Conservation (phyloP, 495 filamentous ascomycete genomes). For the Corynascus novoguineensis region DNA sequence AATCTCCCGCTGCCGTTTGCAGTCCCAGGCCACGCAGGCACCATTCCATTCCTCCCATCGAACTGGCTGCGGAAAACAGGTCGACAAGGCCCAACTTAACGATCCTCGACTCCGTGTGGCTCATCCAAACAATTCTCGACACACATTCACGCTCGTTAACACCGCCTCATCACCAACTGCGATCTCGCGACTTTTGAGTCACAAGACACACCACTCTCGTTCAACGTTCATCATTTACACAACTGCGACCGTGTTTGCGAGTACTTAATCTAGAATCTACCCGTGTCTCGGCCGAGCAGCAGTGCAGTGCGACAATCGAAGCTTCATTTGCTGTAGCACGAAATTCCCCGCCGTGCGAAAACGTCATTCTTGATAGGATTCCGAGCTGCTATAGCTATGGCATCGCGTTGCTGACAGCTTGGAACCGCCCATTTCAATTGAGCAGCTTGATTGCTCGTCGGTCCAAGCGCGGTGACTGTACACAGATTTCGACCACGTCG, state of each 20-base stretch:
- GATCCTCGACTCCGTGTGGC: background rate
- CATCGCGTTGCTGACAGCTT: constrained; percentile 16
- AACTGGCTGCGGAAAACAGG: constrained; percentile 11
- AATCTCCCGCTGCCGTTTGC: constrained; percentile 6
- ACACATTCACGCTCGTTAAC: background rate
- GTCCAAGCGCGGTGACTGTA: constrained; percentile 12
- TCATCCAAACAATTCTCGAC: background rate
- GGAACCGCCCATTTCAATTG: constrained; percentile 17
- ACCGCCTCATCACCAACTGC: background rate
- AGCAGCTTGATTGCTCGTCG: constrained; percentile 19
- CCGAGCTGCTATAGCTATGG: constrained; percentile 21
- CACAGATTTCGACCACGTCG: constrained; percentile 15
- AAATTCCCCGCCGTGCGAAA: constrained; percentile 2
- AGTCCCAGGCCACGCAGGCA: too few species aligned
- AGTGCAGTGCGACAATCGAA: constrained; percentile 15
- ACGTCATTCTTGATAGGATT: background rate
- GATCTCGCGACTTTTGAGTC: background rate
- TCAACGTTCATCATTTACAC: background rate
- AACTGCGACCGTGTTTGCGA: background rate
- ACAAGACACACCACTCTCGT: constrained; percentile 6
- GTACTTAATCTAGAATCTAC: background rate
- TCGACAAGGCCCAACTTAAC: constrained; percentile 9
- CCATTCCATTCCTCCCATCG: too few species aligned
- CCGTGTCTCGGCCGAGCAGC: constrained; percentile 13
- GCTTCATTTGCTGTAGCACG: constrained; percentile 12